Evolutionary conservation across 1,139 yeast genomes (phyloP), one percentile per base, ranked within the genome.

Genomic region (Scheffersomyces segobiensis): DNA sequence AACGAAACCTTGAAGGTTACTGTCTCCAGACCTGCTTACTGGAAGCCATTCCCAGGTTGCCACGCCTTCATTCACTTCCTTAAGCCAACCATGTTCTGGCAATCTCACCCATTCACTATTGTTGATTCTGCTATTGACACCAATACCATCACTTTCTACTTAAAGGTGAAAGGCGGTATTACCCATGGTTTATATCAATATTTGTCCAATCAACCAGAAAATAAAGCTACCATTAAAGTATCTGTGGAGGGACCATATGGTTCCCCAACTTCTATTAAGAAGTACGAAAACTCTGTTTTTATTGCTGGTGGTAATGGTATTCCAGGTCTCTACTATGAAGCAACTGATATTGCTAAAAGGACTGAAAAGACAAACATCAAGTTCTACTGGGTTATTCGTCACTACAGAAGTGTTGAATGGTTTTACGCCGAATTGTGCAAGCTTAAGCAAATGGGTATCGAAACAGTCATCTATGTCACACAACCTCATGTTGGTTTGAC

Each of bases 261-360:
- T 49, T 63, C 65, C 46, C 65, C 67, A 46, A 56, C 69, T 21
- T 71, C 80, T 24, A 63, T 75, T 53, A 80, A 81, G 57, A 77
- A 83, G 57, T 88, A 83, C 67, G 87, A 85, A 55, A 82, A 81
- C 56, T 75, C 81, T 3, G 70, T 88, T 20, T 76, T 89, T 53
- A 65, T 89, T 56, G 86, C 80, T 1, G 90, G 93, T 61, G 95
- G 95, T 54, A 87, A 88, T 60, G 97, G 96, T 64, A 80, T 91
- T 62, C 89, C 96, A 2, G 81, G 81, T 26, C 64, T 77, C 55
- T 78, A 71, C 62, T 68, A 73, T 39, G 78, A 77, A 63, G 78
- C 77, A 18, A 62, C 64, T 52, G 67, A 67, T 52, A 63, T 75
- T 57, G 72, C 71, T 58, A 56, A 53, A 47, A 56, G 59, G 46